Base-by-base conservation (phyloP, 1,284 basidiomycete species). In the Melanopsichium pennsylvanicum region DNA sequence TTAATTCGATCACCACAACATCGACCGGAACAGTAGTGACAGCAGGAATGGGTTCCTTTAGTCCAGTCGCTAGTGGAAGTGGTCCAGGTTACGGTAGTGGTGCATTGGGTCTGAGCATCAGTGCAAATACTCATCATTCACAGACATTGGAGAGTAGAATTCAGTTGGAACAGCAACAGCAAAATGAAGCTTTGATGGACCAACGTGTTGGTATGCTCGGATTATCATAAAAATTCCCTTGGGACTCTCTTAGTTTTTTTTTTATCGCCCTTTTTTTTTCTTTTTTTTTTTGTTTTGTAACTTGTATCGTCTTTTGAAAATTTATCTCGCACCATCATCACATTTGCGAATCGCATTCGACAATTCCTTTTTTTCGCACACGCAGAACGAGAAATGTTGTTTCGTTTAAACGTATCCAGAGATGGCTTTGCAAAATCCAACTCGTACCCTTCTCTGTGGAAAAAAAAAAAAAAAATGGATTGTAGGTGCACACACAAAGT, bases 51-150 rank as follows among this genome's bases (percentile, higher is more conserved):
- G 59, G 52, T 2, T 42, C 60, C 2, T 67, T 64, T 25, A 43
- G 52, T 2, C 58, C 63, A 4, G 71, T 62, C 15, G 64, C 52
- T 0, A 34, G 57, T 0, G 71, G 71, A 2, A 63, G 58, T 7
- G 71, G 71, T 1, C 71, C 71, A 0, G 71, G 71, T 0, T 73
- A 73, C 49, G 63, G 71, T 13, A 63, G 59, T 21, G 71, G 67
- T 5, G 71, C 71, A 13, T 29, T 73, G 31, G 71, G 71, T 0
- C 36, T 73, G 32, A 46, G 39, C 12, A 56, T 73, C 11, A 57
- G 52, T n/a, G 64, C 64, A 3, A 68, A 68, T 29, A 29, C n/a
- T n/a, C n/a, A 29, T 45, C 50, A 50, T 6, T 33, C 47, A 35
- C 51, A 54, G 35, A 60, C 46, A 12, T 8, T 51, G 33, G 47